Conservation (phyloP, 2,329 filamentous ascomycete genomes). For the Lasiodiplodia hormozganensis region DNA sequence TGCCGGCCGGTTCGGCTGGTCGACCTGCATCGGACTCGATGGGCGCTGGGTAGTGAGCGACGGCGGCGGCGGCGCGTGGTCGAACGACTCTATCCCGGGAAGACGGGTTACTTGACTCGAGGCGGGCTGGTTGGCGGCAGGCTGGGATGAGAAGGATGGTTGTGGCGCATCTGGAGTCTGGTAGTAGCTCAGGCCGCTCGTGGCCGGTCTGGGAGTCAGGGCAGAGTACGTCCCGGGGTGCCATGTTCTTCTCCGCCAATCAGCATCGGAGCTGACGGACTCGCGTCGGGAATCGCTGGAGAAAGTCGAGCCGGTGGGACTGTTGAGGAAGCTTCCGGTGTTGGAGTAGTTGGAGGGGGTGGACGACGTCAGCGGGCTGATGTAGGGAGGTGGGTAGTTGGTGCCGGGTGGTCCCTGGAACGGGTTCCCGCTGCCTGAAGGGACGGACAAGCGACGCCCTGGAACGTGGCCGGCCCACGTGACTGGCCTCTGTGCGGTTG, state of each 20-base stretch:
- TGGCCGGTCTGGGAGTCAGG: constrained; percentile 66
- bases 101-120: constrained; percentile 70
- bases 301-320: constrained; percentile 70
- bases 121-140: constrained; percentile 54
- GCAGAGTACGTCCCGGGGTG: constrained; percentile 76
- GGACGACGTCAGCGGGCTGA: constrained; percentile 63
- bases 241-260: constrained; percentile 87
- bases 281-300: constrained; percentile 68
- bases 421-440: constrained; percentile 69
- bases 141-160: constrained; percentile 55
- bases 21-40: constrained; percentile 79
- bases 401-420: constrained; percentile 71
- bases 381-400: constrained; percentile 64
- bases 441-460: constrained; percentile 80
- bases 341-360: constrained; percentile 61
- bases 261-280: constrained; percentile 72
- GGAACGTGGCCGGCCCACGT: constrained; percentile 73
- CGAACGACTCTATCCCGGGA: constrained; percentile 92
- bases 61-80: constrained; percentile 71
- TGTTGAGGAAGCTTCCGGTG: constrained; percentile 67
- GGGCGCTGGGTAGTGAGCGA: constrained; percentile 68
- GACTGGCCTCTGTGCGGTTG: constrained; percentile 71
- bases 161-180: constrained; percentile 71
- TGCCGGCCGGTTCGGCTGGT: constrained; percentile 57
- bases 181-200: constrained; percentile 77